Conservation (phyloP, 78 protist species). For the Speleostelium caveatum region DNA sequence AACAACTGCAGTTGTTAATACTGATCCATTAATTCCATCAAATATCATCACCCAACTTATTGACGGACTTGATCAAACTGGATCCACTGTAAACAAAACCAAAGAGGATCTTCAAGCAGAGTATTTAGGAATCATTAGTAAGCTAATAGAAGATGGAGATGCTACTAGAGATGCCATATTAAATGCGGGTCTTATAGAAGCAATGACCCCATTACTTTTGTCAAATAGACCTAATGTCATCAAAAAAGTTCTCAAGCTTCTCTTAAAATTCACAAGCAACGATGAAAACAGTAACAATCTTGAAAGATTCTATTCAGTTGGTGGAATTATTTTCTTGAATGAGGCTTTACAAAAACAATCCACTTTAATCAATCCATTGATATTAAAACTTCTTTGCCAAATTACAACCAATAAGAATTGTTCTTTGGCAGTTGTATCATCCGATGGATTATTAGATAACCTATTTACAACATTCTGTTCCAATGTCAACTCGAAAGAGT, state of each 20-base stretch:
- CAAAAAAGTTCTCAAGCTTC: conserved; percentile 36
- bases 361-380: no score
- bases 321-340: conserved; percentile 40
- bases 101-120: conserved; percentile 55
- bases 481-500: conserved; percentile 9
- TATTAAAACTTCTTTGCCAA: no score
- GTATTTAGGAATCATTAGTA: conserved; percentile 20
- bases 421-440: no score
- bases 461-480: conserved; percentile 7
- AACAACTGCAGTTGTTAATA: neutral
- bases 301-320: conserved; percentile 22
- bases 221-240: conserved; percentile 13
- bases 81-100: neutral
- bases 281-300: conserved; percentile 46
- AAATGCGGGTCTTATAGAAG: conserved; percentile 30
- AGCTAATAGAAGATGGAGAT: conserved; percentile 38
- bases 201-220: conserved; percentile 22
- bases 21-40: conserved; percentile 3
- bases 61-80: conserved; percentile 6
- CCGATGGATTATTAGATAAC: conserved; percentile 27
- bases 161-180: neutral
- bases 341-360: conserved; percentile 43
- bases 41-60: conserved; percentile 28
- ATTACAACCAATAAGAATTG: no score
- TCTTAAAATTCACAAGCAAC: conserved; percentile 32